These are phyloP conservation scores for Takashimella tepidaria DNA, from an alignment of 1,284 basidiomycete genomes.

Conservation along the genomic window DNA sequence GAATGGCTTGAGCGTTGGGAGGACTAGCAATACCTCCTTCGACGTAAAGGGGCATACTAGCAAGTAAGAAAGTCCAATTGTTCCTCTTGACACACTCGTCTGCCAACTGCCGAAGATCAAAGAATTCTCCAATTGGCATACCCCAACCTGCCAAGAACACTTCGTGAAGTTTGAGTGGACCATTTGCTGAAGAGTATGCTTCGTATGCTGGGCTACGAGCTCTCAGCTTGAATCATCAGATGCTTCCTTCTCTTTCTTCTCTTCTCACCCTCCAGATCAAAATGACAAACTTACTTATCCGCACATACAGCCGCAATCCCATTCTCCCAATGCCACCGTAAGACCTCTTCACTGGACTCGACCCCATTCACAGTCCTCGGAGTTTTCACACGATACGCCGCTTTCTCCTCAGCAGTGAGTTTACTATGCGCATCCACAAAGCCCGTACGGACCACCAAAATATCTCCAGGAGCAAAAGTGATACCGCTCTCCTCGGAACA, in stretches of 20 bases:
- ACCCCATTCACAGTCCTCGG: slow-evolving; percentile 29
- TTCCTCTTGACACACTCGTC: slow-evolving; percentile 31
- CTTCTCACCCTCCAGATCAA: no score
- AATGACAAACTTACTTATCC: slow-evolving; percentile 45
- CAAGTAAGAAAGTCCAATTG: slow-evolving; percentile 48
- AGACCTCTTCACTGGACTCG: slow-evolving; percentile 31
- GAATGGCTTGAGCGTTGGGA: slow-evolving; percentile 47
- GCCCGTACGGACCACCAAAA: slow-evolving; percentile 45
- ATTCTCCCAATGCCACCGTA: slow-evolving; percentile 49
- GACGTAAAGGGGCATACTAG: slow-evolving; percentile 45
- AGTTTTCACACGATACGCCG: slow-evolving; percentile 14
- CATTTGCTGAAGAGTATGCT: no score
- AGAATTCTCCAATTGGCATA: slow-evolving; percentile 48
- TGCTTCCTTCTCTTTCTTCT: no score
- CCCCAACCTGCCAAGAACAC: slow-evolving; percentile 39
- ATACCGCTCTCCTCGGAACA: slow-evolving; percentile 31
- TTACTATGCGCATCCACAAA: slow-evolving; percentile 41
- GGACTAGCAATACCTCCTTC: slow-evolving; percentile 49
- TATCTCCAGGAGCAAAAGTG: slow-evolving; percentile 37
- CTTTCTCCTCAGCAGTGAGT: slow-evolving; percentile 21
- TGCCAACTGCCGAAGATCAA: slow-evolving; percentile 46
- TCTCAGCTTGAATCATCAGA: no score
- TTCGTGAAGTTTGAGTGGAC: slow-evolving; percentile 22
- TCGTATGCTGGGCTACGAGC: slow-evolving; percentile 31
- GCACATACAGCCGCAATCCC: slow-evolving; percentile 49